Conservation (phyloP, 148 eudicot species). For the Agrostemma githago region DNA sequence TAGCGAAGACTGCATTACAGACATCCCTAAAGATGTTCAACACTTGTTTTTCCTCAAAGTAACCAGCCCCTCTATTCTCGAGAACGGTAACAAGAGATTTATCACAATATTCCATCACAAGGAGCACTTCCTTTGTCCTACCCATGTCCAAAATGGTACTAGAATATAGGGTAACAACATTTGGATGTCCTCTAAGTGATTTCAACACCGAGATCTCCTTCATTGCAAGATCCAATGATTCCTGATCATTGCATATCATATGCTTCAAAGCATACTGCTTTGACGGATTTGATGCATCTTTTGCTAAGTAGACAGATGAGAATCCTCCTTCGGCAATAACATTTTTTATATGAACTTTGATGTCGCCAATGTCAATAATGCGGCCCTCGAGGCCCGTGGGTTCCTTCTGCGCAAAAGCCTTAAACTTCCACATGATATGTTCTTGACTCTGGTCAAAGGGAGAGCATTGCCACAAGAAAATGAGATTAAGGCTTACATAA, state of each 20-base stretch:
- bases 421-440: conserved; percentile 80
- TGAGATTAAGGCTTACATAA: background rate
- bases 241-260: conserved; percentile 93
- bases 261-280: conserved; percentile 95
- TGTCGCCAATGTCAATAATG: conserved; percentile 71
- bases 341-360: conserved; percentile 75
- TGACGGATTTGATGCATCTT: conserved; percentile 69
- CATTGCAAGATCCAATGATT: conserved; percentile 71
- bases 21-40: conserved; percentile 76
- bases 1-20: conserved; percentile 94
- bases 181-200: conserved; percentile 89
- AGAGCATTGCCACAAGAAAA: conserved; percentile 22
- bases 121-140: conserved; percentile 83
- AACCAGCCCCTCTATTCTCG: conserved; percentile 86
- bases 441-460: conserved; percentile 12
- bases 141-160: conserved; percentile 85
- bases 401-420: conserved; percentile 80
- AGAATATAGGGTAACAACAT: conserved; percentile 64
- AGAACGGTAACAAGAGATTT: conserved; percentile 81
- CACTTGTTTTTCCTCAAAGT: conserved; percentile 82
- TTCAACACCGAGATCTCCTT: conserved; percentile 91
- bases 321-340: conserved; percentile 98
- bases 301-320: conserved; percentile 86
- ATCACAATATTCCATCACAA: conserved; percentile 93
- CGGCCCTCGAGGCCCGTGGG: conserved; percentile 96